phyloP scores from a whole-genome alignment of 2,329 filamentous ascomycete genomes.

The Claviceps sorghi region DNA sequence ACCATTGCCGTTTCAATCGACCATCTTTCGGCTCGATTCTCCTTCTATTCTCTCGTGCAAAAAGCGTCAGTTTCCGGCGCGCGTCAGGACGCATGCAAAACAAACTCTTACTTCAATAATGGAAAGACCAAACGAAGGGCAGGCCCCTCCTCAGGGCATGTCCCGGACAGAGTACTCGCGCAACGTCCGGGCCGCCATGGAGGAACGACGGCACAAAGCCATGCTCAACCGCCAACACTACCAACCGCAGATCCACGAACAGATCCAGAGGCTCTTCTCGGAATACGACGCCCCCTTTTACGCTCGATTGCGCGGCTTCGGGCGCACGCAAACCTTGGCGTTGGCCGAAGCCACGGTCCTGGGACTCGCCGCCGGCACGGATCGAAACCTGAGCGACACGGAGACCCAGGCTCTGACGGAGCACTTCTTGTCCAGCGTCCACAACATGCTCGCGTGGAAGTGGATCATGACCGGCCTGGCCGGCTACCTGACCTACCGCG shows the following conservation, averaged over 20 bases:
- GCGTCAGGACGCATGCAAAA: neutral
- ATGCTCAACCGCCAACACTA: conserved; percentile 16
- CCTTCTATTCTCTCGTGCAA: neutral
- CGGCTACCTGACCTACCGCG: conserved; percentile 13
- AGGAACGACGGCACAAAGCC: conserved; percentile 18
- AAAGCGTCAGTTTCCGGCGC: neutral
- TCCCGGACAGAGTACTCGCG: conserved; percentile 10
- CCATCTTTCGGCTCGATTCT: too few species aligned
- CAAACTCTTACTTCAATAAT: conserved; percentile 2
- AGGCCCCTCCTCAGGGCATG: conserved; percentile 16
- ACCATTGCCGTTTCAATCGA: neutral
- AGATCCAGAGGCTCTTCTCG: conserved; percentile 18
- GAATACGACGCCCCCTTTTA: conserved; percentile 20
- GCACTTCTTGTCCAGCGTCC: conserved; percentile 17
- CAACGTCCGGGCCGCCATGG: conserved; percentile 16
- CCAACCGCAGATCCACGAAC: conserved; percentile 16
- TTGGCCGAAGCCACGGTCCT: conserved; percentile 15
- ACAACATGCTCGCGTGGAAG: conserved; percentile 18
- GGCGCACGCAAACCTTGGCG: conserved; percentile 14
- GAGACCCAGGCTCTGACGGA: conserved; percentile 23
- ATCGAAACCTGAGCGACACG: conserved; percentile 19
- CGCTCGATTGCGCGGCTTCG: conserved; percentile 16
- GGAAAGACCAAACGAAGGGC: conserved; percentile 7
- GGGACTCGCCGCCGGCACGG: conserved; percentile 15
- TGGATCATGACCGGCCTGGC: conserved; percentile 14